These are phyloP conservation scores for Eugenia klotzschiana DNA, from an alignment of 441 rosid species.

Conservation along the genomic window DNA sequence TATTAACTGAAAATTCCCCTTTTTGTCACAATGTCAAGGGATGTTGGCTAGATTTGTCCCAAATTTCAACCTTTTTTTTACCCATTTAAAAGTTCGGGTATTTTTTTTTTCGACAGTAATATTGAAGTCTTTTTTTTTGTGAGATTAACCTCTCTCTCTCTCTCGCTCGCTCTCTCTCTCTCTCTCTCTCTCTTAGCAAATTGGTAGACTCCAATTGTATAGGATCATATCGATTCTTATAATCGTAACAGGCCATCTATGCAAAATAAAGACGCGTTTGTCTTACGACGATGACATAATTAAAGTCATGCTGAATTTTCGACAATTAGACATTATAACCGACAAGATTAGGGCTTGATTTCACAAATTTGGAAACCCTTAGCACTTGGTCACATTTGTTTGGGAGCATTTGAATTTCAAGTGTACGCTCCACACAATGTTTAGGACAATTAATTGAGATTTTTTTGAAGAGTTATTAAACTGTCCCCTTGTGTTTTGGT, in stretches of 20 bases:
- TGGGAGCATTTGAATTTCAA: not conserved
- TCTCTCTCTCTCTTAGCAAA: not conserved
- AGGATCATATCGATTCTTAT: not conserved
- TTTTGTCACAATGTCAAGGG: no score
- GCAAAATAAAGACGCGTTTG: not conserved
- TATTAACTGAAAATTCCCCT: no score
- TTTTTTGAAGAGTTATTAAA: not conserved
- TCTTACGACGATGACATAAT: not conserved
- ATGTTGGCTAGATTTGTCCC: no score
- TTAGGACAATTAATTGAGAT: not conserved
- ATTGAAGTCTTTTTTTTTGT: not conserved
- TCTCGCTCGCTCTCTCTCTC: no score
- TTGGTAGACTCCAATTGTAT: not conserved
- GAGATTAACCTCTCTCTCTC: not conserved
- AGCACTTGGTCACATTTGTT: fast-evolving
- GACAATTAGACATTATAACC: not conserved
- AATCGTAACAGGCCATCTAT: not conserved
- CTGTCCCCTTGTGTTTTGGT: not conserved
- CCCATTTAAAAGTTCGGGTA: no score
- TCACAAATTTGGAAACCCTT: not conserved
- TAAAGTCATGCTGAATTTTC: not conserved
- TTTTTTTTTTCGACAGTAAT: not conserved
- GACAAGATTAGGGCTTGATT: not conserved
- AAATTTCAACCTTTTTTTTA: no score
- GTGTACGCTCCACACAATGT: not conserved